phyloP scores from a whole-genome alignment of 345 rosid species.

The Camelina laxa region DNA sequence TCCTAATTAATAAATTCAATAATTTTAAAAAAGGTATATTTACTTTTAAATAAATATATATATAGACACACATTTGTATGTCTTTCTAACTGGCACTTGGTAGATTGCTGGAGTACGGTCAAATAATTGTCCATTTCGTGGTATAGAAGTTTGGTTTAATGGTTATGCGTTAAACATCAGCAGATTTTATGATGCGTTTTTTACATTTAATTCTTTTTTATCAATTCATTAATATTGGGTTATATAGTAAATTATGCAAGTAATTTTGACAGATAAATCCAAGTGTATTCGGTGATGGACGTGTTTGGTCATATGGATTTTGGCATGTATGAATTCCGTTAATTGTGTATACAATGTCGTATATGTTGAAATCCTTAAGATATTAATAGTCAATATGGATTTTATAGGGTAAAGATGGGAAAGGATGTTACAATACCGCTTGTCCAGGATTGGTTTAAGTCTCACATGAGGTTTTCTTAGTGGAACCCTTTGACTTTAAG shows the following conservation, averaged over 20 bases:
- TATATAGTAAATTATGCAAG: too few species aligned
- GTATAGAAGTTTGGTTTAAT: background rate
- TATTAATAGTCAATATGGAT: too few species aligned
- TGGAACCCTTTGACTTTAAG: background rate
- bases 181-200: background rate
- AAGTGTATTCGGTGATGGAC: background rate
- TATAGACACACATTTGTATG: too few species aligned
- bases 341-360: too few species aligned
- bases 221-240: too few species aligned
- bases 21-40: too few species aligned
- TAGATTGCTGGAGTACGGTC: background rate
- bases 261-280: slow-evolving; percentile 18
- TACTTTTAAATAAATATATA: too few species aligned
- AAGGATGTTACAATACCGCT: slow-evolving; percentile 13
- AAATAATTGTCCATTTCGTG: background rate
- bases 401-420: slow-evolving; percentile 32
- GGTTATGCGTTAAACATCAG: background rate
- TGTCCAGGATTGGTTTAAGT: slow-evolving; percentile 38
- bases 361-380: too few species aligned
- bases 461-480: background rate
- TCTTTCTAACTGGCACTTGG: too few species aligned
- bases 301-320: slow-evolving; percentile 6
- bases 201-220: too few species aligned
- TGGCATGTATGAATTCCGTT: background rate
- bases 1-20: too few species aligned